Evolutionary conservation across 768 basidiomycete species (phyloP).

Genomic region (Auriscalpium orientale): DNA sequence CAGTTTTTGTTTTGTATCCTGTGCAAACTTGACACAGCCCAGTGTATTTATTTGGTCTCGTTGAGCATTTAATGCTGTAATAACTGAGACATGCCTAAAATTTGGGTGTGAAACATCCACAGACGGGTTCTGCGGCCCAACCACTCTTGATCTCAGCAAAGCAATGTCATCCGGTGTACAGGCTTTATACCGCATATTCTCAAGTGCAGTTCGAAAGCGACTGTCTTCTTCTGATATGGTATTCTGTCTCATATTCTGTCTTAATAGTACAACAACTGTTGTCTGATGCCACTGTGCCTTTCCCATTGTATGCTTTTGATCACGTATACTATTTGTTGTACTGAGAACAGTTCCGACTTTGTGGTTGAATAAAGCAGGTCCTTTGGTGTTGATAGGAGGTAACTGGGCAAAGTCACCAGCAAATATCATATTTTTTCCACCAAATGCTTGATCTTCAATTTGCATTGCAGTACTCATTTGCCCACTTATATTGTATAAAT

Average conservation of each 20-base stretch:
- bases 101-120: constrained; percentile 9
- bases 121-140: constrained; percentile 6
- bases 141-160: constrained; percentile 24
- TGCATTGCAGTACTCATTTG: constrained; percentile 16
- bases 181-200: constrained; percentile 31
- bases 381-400: constrained; percentile 20
- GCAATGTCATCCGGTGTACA: constrained; percentile 32
- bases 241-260: constrained; percentile 15
- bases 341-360: neutral
- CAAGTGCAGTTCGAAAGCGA: constrained; percentile 23
- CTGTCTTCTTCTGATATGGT: constrained; percentile 17
- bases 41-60: constrained; percentile 32
- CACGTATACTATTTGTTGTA: neutral
- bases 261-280: constrained; percentile 14
- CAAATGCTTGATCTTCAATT: constrained; percentile 22
- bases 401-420: constrained; percentile 42
- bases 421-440: constrained; percentile 35
- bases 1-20: constrained; percentile 22
- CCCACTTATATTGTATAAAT: constrained; percentile 21
- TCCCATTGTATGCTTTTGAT: constrained; percentile 8
- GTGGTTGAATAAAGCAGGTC: constrained; percentile 16
- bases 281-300: constrained; percentile 15
- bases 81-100: constrained; percentile 31
- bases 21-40: constrained; percentile 25
- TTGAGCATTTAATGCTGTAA: constrained; percentile 29